These are phyloP conservation scores for Cladosporium sp. DNA, from an alignment of 2,329 filamentous ascomycete genomes.

Conservation along the genomic window DNA sequence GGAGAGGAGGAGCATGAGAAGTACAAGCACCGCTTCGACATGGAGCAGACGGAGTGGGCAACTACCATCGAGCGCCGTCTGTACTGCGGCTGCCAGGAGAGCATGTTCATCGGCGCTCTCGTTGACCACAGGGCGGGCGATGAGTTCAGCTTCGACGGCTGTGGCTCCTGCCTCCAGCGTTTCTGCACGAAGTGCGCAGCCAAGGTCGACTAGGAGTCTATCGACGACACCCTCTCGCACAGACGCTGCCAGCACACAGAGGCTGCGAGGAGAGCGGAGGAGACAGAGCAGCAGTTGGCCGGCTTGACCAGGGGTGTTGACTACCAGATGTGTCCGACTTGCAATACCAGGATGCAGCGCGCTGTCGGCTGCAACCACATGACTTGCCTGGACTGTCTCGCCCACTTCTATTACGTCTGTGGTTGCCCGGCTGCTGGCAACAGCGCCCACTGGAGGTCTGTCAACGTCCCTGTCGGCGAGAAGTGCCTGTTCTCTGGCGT, in stretches of 20 bases:
- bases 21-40: not conserved
- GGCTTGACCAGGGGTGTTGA: conserved; percentile 7
- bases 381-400: conserved; percentile 12
- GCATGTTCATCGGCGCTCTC: not conserved
- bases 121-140: too few relatives aligned
- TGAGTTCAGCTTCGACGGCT: too few relatives aligned
- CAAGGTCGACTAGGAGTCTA: too few relatives aligned
- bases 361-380: conserved; percentile 18
- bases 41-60: not conserved
- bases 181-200: not conserved
- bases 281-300: not conserved
- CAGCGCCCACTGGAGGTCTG: too few relatives aligned
- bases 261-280: not conserved
- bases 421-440: not conserved
- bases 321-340: conserved; percentile 17
- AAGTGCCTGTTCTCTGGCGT: not conserved
- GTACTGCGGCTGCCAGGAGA: not conserved
- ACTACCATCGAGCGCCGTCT: not conserved
- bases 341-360: not conserved
- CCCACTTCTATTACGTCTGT: conserved; percentile 8
- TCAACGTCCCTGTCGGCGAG: not conserved
- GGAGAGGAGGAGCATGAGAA: not conserved
- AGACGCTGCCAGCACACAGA: not conserved
- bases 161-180: not conserved
- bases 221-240: not conserved